Percentiles rank a stretch among this genome's conserved stretches.
Conservation (phyloP, 192 early-diverging fungal species). For the Oehlia diaphana region DNA sequence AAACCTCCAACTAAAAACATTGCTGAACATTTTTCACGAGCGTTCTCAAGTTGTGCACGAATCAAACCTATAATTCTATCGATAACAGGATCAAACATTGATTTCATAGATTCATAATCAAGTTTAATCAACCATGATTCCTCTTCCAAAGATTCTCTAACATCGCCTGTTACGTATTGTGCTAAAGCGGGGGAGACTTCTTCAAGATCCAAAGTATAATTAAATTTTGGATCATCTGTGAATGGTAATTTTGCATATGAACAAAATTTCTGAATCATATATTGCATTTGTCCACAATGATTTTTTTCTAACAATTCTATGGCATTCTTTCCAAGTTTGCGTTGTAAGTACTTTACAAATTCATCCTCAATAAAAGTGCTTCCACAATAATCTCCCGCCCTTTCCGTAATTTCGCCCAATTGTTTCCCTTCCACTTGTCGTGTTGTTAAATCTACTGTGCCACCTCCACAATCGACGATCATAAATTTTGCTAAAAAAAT, state of each 20-base stretch:
- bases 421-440: not conserved
- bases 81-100: conserved; percentile 55
- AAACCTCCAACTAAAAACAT: conserved; percentile 51
- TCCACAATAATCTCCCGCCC: not conserved
- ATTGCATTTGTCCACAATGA: not conserved
- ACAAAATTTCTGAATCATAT: not conserved
- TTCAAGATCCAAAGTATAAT: not conserved
- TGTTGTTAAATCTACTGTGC: not conserved
- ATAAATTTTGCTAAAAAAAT: not conserved
- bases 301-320: not conserved
- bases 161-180: not conserved
- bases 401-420: not conserved
- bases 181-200: not conserved
- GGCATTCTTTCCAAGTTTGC: not conserved
- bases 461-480: not conserved
- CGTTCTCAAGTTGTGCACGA: conserved; percentile 48
- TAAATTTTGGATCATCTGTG: not conserved
- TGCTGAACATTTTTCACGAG: conserved; percentile 35
- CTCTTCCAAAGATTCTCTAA: not conserved
- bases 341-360: not conserved
- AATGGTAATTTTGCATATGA: not conserved
- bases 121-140: not conserved
- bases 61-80: conserved; percentile 50
- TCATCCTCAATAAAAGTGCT: not conserved
- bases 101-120: not conserved